Percentiles rank a stretch among this genome's conserved stretches.
Conservation (phyloP, 768 basidiomycete species). For the Kwoniella pini region DNA sequence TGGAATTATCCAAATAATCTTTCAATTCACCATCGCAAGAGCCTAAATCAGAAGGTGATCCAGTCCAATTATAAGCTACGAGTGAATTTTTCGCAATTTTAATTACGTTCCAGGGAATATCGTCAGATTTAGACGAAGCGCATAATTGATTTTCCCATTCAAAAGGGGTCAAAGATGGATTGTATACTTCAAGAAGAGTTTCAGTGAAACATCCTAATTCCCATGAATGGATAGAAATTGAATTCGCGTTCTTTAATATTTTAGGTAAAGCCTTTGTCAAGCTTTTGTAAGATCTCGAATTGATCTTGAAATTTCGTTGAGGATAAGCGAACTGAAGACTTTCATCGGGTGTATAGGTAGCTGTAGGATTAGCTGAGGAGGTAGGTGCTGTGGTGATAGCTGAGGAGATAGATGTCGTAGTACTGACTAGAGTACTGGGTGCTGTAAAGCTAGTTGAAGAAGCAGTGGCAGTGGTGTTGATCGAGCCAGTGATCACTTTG, state of each 20-base stretch:
- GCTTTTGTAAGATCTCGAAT: slow-evolving; percentile 2
- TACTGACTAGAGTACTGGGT: too few relatives aligned
- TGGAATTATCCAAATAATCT: slow-evolving; percentile 2
- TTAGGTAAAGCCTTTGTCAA: slow-evolving; percentile 11
- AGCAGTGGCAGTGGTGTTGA: too few relatives aligned
- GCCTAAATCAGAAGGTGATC: neutral
- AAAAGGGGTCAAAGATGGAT: slow-evolving; percentile 20
- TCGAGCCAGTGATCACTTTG: too few relatives aligned
- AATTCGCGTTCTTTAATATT: slow-evolving; percentile 15
- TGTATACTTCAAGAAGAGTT: slow-evolving; percentile 17
- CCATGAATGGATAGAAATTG: slow-evolving; percentile 23
- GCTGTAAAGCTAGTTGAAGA: too few relatives aligned
- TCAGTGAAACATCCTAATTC: slow-evolving; percentile 20
- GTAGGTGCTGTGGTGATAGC: neutral
- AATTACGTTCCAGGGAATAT: slow-evolving; percentile 13
- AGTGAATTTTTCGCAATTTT: slow-evolving; percentile 3
- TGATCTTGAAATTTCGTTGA: slow-evolving; percentile 7
- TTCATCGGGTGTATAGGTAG: neutral
- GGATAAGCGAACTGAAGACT: neutral
- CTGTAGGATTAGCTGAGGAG: neutral
- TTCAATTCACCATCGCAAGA: neutral
- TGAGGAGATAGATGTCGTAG: neutral
- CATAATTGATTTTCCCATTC: slow-evolving; percentile 4
- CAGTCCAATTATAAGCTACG: slow-evolving; percentile 16
- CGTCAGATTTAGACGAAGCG: neutral